Conservation (phyloP, 805 yeast species). For the Kodamaea lidongshanica region DNA sequence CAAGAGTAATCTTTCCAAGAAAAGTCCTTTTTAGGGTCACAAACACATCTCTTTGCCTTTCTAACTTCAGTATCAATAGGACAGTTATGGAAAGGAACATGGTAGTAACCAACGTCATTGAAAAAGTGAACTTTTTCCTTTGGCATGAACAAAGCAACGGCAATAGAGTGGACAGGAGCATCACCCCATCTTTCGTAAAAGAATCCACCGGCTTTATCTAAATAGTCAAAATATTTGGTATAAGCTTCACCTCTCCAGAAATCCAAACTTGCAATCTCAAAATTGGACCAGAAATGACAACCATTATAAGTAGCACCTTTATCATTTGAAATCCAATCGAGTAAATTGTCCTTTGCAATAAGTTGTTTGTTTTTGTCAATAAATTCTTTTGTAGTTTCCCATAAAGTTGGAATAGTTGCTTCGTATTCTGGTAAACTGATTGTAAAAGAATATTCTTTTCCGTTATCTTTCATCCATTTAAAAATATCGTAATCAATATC, state of each 20-base stretch:
- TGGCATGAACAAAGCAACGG: constrained; percentile 71
- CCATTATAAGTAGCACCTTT: constrained; percentile 65
- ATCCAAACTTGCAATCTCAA: constrained; percentile 69
- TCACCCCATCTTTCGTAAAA: constrained; percentile 94
- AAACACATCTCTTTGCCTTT: constrained; percentile 57
- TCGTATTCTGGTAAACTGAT: constrained; percentile 76
- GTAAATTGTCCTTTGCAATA: constrained; percentile 56
- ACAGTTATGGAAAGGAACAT: constrained; percentile 75
- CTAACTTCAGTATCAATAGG: constrained; percentile 64
- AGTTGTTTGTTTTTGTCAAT: constrained; percentile 53
- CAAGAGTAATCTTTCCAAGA: constrained; percentile 74
- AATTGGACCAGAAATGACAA: constrained; percentile 90
- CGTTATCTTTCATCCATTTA: constrained; percentile 64
- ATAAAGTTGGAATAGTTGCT: constrained; percentile 80
- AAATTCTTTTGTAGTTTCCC: constrained; percentile 71
- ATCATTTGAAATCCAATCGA: constrained; percentile 67
- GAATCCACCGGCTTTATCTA: constrained; percentile 85
- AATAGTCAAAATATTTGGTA: constrained; percentile 58
- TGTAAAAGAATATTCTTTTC: constrained; percentile 82
- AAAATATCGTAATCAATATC: constrained; percentile 87
- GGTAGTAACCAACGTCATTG: constrained; percentile 79
- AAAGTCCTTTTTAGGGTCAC: constrained; percentile 68
- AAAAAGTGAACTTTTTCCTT: constrained; percentile 69
- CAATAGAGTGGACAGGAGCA: constrained; percentile 88
- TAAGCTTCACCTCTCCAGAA: constrained; percentile 76